These are phyloP conservation scores for Mucor indicus DNA, from an alignment of 371 early-diverging fungal species.

Conservation along the genomic window DNA sequence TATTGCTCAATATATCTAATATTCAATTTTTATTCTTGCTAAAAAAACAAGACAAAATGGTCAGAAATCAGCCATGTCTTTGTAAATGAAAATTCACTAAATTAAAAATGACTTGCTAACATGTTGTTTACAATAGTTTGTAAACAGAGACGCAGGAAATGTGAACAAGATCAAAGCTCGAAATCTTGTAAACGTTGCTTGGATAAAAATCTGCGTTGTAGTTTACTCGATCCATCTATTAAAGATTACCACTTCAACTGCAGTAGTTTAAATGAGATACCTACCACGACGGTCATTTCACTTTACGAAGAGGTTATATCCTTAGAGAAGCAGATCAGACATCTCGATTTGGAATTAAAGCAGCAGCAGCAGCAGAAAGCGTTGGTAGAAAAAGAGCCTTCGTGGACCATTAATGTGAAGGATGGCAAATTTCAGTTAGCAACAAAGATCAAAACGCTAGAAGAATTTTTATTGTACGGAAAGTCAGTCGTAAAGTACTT, in stretches of 20 bases:
- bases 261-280: too few species aligned
- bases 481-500: slow-evolving; percentile 10
- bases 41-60: too few species aligned
- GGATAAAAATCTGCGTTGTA: slow-evolving; percentile 9
- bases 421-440: slow-evolving; percentile 3
- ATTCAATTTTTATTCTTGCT: too few species aligned
- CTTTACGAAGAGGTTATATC: slow-evolving; percentile 10
- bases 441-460: slow-evolving; percentile 4
- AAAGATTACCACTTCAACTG: background rate
- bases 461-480: slow-evolving; percentile 11
- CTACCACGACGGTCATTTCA: too few species aligned
- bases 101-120: too few species aligned
- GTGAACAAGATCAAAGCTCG: slow-evolving; percentile 8
- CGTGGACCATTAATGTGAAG: slow-evolving; percentile 3
- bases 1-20: too few species aligned
- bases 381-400: slow-evolving; percentile 7
- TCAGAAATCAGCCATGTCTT: slow-evolving; percentile 16
- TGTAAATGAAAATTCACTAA: slow-evolving; percentile 13
- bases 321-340: slow-evolving; percentile 4
- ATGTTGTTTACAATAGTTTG: slow-evolving; percentile 21
- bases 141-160: slow-evolving; percentile 18
- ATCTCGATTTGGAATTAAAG: slow-evolving; percentile 7
- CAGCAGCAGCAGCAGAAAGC: slow-evolving; percentile 7
- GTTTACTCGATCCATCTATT: too few species aligned
- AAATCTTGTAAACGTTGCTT: slow-evolving; percentile 19